Evolutionary conservation across 1,284 basidiomycete genomes (phyloP), one percentile per base, ranked within the genome.

Genomic region (Lentinula novae-zelandiae): DNA sequence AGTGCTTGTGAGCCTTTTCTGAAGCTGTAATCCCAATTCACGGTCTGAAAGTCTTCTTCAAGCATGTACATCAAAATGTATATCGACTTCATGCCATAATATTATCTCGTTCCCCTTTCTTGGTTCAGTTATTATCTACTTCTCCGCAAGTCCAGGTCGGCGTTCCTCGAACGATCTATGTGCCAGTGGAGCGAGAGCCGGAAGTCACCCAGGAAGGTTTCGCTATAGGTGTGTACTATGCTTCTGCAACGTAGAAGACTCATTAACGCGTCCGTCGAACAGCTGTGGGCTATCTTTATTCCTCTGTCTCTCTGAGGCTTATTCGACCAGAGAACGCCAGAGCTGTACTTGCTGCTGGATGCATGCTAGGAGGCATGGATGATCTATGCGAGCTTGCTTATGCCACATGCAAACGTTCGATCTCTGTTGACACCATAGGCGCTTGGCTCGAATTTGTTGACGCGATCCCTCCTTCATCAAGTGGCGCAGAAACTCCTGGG

Each of bases 121-220:
- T 95, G 67, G 89, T 87, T 48, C 92, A 93, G 71, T 78, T 93
- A 66, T 90, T 95, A 85, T 86, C 87, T 65, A 86, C 90, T 66
- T 82, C 89, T 62, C 81, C 85, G 63, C 82, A 79, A 73, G 58
- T 38, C 2, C 62, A 83, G 70, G 70, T 75, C 42, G 79, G 78
- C 64, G 83, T 82, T 20, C 84, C 87, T 68, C 81, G 85, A 64
- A 77, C 81, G 63, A 83, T 95, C 65, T 89, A 87, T 70, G 84
- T 94, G 60, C 81, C 86, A 63, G 77, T 94, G 65, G 86, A 89
- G 64, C 84, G 88, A 65, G 87, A 89, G 66, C 89, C 87, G 62
- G 87, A 91, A 73, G 85, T 95, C 62, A 92, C 90, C 27, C 84
- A 87, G 69, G 90, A 94, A 89, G 88, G 88, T 55, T 87, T 91